Evolutionary conservation across 768 basidiomycete species (phyloP), one percentile per base, ranked within the genome.

Genomic region (Serendipita sp.): DNA sequence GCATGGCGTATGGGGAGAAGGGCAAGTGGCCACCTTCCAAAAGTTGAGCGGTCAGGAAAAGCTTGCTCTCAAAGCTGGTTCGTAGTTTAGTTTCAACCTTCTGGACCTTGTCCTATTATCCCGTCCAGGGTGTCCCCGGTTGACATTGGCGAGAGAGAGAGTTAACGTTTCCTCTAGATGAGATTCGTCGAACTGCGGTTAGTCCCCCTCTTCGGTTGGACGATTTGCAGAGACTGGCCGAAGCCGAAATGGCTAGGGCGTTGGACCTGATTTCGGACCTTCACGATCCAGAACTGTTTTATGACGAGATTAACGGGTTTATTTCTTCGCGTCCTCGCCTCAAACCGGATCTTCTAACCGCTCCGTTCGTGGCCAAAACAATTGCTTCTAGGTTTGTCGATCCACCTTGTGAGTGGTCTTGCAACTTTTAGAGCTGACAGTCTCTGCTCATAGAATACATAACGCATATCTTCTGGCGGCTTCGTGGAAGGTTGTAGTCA

Each of bases 391-490:
- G 79, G 87, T 85, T 23, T 23, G 71, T 43, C 10, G 16, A 16
- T 53, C 23, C 52, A 11, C 11, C 27, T 29, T 16, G 1, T 53
- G 11, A 11, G 1, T 53, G 52, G 52, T 53, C 11, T 53, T 1
- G 23, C 13, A 15, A 29, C 1, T 53, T 1, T 11, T 16, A 53
- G 11, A 16, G 13, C 18, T 23, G 23, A 23, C 23, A 1, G 1
- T 23, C 23, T 23, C 23, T 23, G 23, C 23, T 23, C 23, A 45
- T 68, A 91, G 89, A 72, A 78, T 91, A 63, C 89, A 92, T 72
- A 92, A 91, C 70, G 73, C 82, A 5, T 90, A 88, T 72, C 81
- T 87, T 80, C 77, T 91, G 37, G 86, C 88, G n/a, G 83, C 87
- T 15, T 85, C 82, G 1, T 92, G 90, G 90, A 87, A 80, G 67